Percentiles rank a stretch among this genome's conserved stretches.
These are phyloP conservation scores for Bothriochloa decipiens DNA, from an alignment of 176 grass and related monocot genomes.

Conservation along the genomic window DNA sequence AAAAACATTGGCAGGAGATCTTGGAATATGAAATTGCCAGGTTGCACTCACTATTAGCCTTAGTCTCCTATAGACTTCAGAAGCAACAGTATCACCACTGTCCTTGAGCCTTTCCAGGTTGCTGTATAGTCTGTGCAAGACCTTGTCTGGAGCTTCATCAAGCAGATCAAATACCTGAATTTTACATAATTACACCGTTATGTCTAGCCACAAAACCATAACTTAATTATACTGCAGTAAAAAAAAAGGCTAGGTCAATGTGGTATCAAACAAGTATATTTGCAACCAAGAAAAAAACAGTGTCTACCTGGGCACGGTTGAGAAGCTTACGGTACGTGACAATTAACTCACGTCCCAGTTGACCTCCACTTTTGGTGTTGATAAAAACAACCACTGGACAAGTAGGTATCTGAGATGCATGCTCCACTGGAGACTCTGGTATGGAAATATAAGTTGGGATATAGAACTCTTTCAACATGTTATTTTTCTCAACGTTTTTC, in stretches of 20 bases:
- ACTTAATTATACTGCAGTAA: background rate
- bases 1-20: slow-evolving; percentile 32
- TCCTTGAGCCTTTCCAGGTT: slow-evolving; percentile 81
- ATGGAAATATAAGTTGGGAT: slow-evolving; percentile 76
- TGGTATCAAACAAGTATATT: slow-evolving; percentile 16
- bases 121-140: slow-evolving; percentile 70
- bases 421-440: slow-evolving; percentile 44
- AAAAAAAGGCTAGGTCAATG: slow-evolving; percentile 25
- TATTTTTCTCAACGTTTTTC: slow-evolving; percentile 34
- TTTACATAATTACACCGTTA: slow-evolving; percentile 32
- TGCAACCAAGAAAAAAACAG: background rate
- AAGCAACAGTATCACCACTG: slow-evolving; percentile 68
- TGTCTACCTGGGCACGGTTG: slow-evolving; percentile 79
- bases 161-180: slow-evolving; percentile 84
- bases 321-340: slow-evolving; percentile 73
- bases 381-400: slow-evolving; percentile 94
- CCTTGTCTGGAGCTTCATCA: slow-evolving; percentile 81
- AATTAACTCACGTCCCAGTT: slow-evolving; percentile 76
- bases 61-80: slow-evolving; percentile 67
- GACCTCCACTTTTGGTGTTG: slow-evolving; percentile 88
- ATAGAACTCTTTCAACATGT: slow-evolving; percentile 64
- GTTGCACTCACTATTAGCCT: slow-evolving; percentile 89
- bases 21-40: slow-evolving; percentile 29
- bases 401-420: slow-evolving; percentile 54
- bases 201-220: background rate